Base-by-base conservation (phyloP, 257 asterid species). In the Solanum chiquidenum region DNA sequence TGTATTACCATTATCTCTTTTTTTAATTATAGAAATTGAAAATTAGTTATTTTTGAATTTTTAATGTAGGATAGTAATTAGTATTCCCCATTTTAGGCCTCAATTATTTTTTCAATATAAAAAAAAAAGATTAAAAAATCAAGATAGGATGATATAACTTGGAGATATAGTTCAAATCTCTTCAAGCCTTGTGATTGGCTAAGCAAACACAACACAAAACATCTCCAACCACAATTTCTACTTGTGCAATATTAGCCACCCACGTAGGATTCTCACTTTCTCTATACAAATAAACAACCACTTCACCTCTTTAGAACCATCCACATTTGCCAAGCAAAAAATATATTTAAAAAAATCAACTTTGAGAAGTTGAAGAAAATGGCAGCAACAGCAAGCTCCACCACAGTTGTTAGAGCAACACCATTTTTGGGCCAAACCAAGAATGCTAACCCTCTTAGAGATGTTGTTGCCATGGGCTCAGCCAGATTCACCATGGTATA, bases 361-460 rank as follows among this genome's bases (percentile, higher is more conserved):
- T 8, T 12, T 42, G 44, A 33, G 25, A 69, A 25, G 38, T 37
- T 29, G 79, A 38, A 40, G 74, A 85, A 85, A 75, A 93, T 92
- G 96, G 95, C 96, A 83, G 91, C 94, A 21, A 44, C 92, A 52
- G 92, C 95, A 21, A 93, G 95, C 92, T 91, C 98, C 90, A 88
- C 92, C 89, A 82, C 93, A 69, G 92, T 92, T 76, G 91, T 95
- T 5, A 91, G 92, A 92, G 94, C 94, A 52, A 93, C 96, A 12
- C 95, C 98, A 66, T 94, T 95, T 92, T 93, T 95, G 93, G 98
- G 98, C 60, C 94, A 93, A 86, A 85, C 91, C 93, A 94, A 89
- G 92, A 93, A 86, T 77, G 90, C 88, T 86, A 94, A 90, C 55
- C 95, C 98, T 49, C 93, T 94, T 83, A 92, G 91, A 90, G 95